Conservation (phyloP, 2,329 filamentous ascomycete species). For the Fusarium nelsonii region DNA sequence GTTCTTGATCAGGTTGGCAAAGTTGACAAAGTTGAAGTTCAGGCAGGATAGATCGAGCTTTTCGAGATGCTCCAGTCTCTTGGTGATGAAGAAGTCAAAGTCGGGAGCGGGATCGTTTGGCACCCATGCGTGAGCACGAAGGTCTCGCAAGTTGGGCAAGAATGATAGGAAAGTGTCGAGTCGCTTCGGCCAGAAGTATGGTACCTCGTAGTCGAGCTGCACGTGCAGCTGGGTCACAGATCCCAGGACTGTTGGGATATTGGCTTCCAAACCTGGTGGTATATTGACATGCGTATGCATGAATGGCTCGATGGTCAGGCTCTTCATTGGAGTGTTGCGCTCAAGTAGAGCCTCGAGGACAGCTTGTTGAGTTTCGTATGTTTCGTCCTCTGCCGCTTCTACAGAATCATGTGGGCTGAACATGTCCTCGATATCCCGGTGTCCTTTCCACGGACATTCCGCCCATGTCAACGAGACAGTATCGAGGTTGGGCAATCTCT, state of each 20-base stretch:
- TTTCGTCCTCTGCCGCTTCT: constrained; percentile 23
- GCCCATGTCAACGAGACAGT: constrained; percentile 43
- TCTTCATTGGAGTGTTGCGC: constrained; percentile 31
- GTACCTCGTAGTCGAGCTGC: constrained; percentile 14
- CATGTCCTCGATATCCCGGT: constrained; percentile 1
- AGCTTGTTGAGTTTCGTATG: constrained; percentile 35
- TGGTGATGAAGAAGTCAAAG: constrained; percentile 34
- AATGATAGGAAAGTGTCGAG: constrained; percentile 39
- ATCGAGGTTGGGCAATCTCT: constrained; percentile 38
- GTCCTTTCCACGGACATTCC: constrained; percentile 38
- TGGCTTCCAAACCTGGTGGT: constrained; percentile 11
- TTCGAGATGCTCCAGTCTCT: constrained; percentile 37
- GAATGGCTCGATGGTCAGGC: constrained; percentile 39
- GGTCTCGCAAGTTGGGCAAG: constrained; percentile 38
- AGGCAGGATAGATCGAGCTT: constrained; percentile 29
- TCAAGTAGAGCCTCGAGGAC: constrained; percentile 35
- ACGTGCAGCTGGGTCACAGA: constrained; percentile 30
- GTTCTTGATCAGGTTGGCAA: constrained; percentile 29
- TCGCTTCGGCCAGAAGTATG: constrained; percentile 24
- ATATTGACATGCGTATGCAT: constrained; percentile 19
- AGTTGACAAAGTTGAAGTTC: constrained; percentile 30
- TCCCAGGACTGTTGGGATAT: constrained; percentile 20
- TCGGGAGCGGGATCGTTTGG: constrained; percentile 13
- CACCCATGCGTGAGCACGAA: constrained; percentile 21
- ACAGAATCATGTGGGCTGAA: constrained; percentile 39